These are phyloP conservation scores for Quillaja saponaria DNA, from an alignment of 306 rosid genomes.

Conservation along the genomic window DNA sequence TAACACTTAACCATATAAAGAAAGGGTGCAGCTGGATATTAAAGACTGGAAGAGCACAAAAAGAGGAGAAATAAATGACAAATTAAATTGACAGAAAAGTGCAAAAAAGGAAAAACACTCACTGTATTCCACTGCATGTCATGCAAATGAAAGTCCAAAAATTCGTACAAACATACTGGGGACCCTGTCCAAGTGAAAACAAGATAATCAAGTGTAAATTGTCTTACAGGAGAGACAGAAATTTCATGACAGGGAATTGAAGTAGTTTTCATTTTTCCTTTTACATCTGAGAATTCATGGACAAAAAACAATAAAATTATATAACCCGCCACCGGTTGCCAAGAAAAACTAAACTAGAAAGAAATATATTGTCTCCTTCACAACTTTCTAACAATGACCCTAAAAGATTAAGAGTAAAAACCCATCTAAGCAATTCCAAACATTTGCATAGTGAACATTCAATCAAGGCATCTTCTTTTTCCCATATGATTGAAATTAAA, in stretches of 20 bases:
- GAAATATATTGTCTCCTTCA: no score
- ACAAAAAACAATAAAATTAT: background rate
- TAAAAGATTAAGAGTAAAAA: background rate
- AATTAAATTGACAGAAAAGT: background rate
- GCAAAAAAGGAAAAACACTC: slow-evolving; percentile 40
- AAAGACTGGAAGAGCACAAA: slow-evolving; percentile 2
- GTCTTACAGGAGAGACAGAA: slow-evolving; percentile 7
- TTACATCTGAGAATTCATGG: background rate
- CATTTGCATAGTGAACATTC: slow-evolving; percentile 3
- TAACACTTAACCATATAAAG: no score
- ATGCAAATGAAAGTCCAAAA: slow-evolving; percentile 74
- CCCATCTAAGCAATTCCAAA: background rate
- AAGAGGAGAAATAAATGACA: background rate
- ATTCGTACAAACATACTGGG: slow-evolving; percentile 78
- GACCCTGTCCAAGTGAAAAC: slow-evolving; percentile 56
- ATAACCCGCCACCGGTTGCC: background rate
- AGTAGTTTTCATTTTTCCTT: background rate
- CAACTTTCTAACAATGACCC: background rate
- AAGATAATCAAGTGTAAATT: background rate
- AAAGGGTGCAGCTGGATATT: background rate
- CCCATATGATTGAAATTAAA: background rate
- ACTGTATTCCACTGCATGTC: slow-evolving; percentile 91
- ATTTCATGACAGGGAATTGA: slow-evolving; percentile 3
- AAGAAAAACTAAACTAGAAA: slow-evolving; percentile 3
- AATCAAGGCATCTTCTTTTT: background rate